Base-by-base conservation (phyloP, 2,329 filamentous ascomycete species). In the Rugonectria rugulosa region DNA sequence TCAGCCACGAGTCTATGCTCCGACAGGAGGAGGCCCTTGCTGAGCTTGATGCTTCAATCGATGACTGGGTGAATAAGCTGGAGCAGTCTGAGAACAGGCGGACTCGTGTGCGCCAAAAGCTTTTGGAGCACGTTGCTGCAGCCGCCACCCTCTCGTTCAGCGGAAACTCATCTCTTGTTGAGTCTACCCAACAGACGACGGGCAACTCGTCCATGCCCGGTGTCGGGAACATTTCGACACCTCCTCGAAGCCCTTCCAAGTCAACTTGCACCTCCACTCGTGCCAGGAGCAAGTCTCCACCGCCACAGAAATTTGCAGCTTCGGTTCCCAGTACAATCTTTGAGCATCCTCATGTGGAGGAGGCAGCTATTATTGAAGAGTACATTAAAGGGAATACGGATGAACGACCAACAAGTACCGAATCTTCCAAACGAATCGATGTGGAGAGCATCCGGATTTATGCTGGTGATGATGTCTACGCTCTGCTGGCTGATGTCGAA, bases 61-160 rank as follows among this genome's bases (percentile, higher is more conserved):
- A 93, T 66, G 89, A 92, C 69, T 93, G 90, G 88, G 86, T 90
- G 43, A 80, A 76, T 64, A 93, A 93, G 75, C 82, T 93, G n/a
- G 90, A 93, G 68, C 83, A 88, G 60, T 88, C 89, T 9, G 90
- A 94, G 72, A 91, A 92, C 69, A 81, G 90, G 67, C 86, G 90
- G 34, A 88, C 86, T 14, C 82, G 88, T 6, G 86, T 94, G 38
- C 84, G 89, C 31, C 89, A 93, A 70, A 94, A 92, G 78, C 78
- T 94, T 11, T 81, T 94, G 4, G 90, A 94, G 73, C 90, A 94
- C 68, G 87, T 93, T 47, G 90, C 90, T 41, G 90, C 89, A 14
- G 88, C 89, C 3, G 76, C 84, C 46, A 84, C 83, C 6, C 76
- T 89, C 11, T 71, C 76, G 17, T 31, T 61, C 11, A 45, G 42